phyloP scores from a whole-genome alignment of 768 basidiomycete species.

The Kwoniella sp. region DNA sequence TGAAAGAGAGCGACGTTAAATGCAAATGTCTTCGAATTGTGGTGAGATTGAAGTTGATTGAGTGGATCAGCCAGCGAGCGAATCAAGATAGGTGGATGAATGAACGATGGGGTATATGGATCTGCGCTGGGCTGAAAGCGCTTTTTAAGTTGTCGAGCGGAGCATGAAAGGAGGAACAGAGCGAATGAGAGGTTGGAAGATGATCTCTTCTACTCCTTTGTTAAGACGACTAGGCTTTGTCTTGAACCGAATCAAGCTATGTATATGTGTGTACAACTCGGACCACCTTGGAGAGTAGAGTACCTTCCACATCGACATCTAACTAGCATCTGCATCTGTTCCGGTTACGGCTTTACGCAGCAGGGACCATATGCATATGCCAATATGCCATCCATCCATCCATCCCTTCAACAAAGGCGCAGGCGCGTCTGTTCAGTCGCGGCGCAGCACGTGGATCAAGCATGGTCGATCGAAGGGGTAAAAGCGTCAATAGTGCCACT shows the following conservation, averaged over 20 bases:
- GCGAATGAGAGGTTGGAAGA: not conserved
- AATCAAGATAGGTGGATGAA: not conserved
- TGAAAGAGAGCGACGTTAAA: not conserved
- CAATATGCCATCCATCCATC: no score
- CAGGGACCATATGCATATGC: no score
- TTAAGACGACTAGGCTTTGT: not conserved
- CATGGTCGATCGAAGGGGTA: not conserved
- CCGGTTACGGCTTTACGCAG: constrained; percentile 1
- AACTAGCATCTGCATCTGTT: not conserved
- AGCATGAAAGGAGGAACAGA: constrained; percentile 6
- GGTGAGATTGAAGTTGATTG: no score
- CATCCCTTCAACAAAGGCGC: not conserved
- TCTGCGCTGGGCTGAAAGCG: not conserved
- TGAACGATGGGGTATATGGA: not conserved
- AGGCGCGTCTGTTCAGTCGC: no score
- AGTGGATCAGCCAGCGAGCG: not conserved
- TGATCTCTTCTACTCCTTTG: not conserved
- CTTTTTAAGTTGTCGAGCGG: not conserved
- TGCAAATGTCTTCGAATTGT: no score
- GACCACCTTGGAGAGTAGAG: not conserved
- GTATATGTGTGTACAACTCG: not conserved
- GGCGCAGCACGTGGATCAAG: not conserved
- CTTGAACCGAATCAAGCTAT: not conserved
- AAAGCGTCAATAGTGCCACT: no score
- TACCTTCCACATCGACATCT: not conserved